A percentile compares a stretch with the other conserved stretches of the same genome.
Evolutionary conservation across 2,329 filamentous ascomycete species (phyloP).

Genomic region (Pyrenophora teres): DNA sequence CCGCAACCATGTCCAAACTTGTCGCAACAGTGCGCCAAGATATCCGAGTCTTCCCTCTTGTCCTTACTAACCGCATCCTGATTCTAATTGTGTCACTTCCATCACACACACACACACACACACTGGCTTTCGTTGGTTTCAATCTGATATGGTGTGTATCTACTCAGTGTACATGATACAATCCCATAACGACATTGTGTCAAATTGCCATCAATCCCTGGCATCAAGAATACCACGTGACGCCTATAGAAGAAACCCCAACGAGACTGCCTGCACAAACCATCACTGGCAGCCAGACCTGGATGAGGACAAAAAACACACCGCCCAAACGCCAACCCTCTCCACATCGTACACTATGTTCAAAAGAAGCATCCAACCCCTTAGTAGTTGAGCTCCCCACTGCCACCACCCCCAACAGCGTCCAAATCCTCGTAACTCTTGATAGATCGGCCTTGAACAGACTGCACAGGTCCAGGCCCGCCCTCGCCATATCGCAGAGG

Average conservation of each 20-base stretch:
- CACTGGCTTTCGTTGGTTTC: not conserved
- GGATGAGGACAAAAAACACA: conserved; percentile 8
- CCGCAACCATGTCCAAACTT: no score
- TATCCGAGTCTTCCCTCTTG: not conserved
- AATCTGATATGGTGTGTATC: conserved; percentile 3
- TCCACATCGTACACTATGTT: conserved; percentile 15
- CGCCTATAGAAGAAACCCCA: conserved; percentile 9
- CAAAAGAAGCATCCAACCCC: conserved; percentile 1
- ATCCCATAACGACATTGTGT: not conserved
- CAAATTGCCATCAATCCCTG: conserved; percentile 2
- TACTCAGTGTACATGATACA: conserved; percentile 10
- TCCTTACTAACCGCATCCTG: not conserved
- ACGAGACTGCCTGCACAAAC: conserved; percentile 8
- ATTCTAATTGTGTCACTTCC: no score
- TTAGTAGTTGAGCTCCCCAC: conserved; percentile 88
- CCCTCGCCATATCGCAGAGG: conserved; percentile 76
- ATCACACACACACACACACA: no score
- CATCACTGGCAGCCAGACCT: conserved; percentile 17
- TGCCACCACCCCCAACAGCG: conserved; percentile 66
- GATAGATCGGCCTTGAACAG: conserved; percentile 86
- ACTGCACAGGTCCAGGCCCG: conserved; percentile 81
- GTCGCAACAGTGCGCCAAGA: conserved; percentile 4
- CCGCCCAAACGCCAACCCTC: conserved; percentile 24
- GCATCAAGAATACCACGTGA: conserved; percentile 2
- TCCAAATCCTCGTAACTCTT: conserved; percentile 98